phyloP scores from a whole-genome alignment of 2,329 filamentous ascomycete genomes.

The Talaromyces atroroseus region DNA sequence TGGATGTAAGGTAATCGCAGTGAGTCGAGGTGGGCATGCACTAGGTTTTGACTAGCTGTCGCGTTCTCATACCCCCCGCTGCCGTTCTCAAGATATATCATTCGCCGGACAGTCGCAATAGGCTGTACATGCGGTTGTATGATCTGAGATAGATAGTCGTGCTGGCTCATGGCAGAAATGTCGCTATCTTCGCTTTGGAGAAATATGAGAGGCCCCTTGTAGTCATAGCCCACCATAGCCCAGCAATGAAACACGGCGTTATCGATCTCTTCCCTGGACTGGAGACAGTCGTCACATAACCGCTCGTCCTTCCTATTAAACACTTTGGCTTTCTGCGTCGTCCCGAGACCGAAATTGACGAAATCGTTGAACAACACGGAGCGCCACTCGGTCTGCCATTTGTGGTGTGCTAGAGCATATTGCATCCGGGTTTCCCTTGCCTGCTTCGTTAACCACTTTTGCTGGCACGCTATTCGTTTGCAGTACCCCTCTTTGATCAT shows the following conservation, averaged over 20 bases:
- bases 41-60: constrained; percentile 9
- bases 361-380: constrained; percentile 15
- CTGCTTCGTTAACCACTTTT: constrained; percentile 14
- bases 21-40: constrained; percentile 14
- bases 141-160: constrained; percentile 13
- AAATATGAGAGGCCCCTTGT: constrained; percentile 15
- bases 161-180: constrained; percentile 9
- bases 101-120: constrained; percentile 9
- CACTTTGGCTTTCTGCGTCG: constrained; percentile 14
- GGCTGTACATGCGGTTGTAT: constrained; percentile 14
- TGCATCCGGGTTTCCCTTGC: constrained; percentile 14
- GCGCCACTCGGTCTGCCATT: constrained; percentile 14
- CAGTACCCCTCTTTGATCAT: constrained; percentile 17
- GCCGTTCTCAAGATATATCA: constrained; percentile 13
- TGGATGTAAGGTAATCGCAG: constrained; percentile 13
- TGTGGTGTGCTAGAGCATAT: constrained; percentile 12
- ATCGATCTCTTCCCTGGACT: constrained; percentile 13
- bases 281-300: constrained; percentile 14
- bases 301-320: constrained; percentile 15
- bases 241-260: constrained; percentile 14
- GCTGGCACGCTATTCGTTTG: constrained; percentile 15
- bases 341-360: constrained; percentile 14
- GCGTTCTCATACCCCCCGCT: constrained; percentile 3
- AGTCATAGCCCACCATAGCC: constrained; percentile 16
- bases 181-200: constrained; percentile 7